These are phyloP conservation scores for Dendrocalamus latiflorus DNA, from an alignment of 202 grass and related monocot genomes.

Conservation along the genomic window DNA sequence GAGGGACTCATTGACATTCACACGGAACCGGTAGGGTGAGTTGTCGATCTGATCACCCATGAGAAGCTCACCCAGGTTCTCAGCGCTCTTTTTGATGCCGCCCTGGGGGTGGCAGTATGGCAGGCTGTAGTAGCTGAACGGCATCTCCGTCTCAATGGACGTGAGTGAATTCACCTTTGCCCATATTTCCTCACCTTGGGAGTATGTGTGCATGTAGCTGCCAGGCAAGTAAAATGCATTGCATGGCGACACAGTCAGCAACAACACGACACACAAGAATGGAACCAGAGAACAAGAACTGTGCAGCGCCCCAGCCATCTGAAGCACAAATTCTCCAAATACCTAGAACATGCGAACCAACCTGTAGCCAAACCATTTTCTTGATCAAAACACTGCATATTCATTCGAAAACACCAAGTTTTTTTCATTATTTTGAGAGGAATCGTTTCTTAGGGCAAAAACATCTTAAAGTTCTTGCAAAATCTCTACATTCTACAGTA, in stretches of 20 bases:
- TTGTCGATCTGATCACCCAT: slow-evolving; percentile 98
- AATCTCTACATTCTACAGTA: neutral
- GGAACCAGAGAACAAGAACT: slow-evolving; percentile 1
- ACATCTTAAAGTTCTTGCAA: neutral
- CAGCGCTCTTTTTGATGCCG: slow-evolving; percentile 88
- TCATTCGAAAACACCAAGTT: too few relatives aligned
- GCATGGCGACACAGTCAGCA: slow-evolving; percentile 25
- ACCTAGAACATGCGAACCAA: slow-evolving; percentile 34
- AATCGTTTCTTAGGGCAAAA: neutral
- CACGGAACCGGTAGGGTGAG: slow-evolving; percentile 59
- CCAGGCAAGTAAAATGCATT: slow-evolving; percentile 77
- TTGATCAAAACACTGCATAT: neutral
- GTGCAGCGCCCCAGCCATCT: slow-evolving; percentile 11
- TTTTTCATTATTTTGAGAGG: too few relatives aligned
- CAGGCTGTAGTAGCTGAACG: slow-evolving; percentile 86
- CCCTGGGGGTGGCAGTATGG: slow-evolving; percentile 62
- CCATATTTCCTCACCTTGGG: slow-evolving; percentile 41
- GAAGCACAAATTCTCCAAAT: neutral
- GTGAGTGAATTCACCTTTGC: slow-evolving; percentile 91
- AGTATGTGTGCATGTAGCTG: slow-evolving; percentile 78
- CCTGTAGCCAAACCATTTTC: slow-evolving; percentile 9
- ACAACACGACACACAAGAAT: slow-evolving; percentile 17
- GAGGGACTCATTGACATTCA: slow-evolving; percentile 61
- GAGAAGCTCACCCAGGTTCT: slow-evolving; percentile 91
- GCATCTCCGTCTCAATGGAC: slow-evolving; percentile 88